These are phyloP conservation scores for Daphne laureola DNA, from an alignment of 441 rosid species.

Conservation along the genomic window DNA sequence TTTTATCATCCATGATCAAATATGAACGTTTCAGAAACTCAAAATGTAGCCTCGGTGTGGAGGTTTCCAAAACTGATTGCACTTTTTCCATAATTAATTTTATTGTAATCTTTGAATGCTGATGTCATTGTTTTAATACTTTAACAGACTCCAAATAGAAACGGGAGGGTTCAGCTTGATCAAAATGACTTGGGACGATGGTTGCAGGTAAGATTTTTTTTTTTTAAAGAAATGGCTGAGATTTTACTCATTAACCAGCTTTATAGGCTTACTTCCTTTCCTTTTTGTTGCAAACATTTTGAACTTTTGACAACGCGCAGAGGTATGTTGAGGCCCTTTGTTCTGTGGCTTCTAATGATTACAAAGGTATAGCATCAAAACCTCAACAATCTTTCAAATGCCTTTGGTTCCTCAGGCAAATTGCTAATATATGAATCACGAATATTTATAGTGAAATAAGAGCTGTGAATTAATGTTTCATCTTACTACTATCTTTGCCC, in stretches of 20 bases:
- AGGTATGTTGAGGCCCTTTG: slow-evolving; percentile 95
- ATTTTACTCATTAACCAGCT: slow-evolving; percentile 12
- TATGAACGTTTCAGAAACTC: not conserved
- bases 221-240: slow-evolving; percentile 11
- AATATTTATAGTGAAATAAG: slow-evolving; percentile 6
- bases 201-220: slow-evolving; percentile 71
- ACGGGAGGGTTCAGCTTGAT: slow-evolving; percentile 67
- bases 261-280: slow-evolving; percentile 2
- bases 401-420: too few relatives aligned
- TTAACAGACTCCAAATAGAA: slow-evolving; percentile 59
- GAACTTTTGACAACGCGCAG: slow-evolving; percentile 38
- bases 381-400: too few relatives aligned
- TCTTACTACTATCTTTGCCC: not conserved
- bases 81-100: too few relatives aligned
- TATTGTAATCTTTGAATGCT: too few relatives aligned
- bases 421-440: not conserved
- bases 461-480: slow-evolving; percentile 5
- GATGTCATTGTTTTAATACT: too few relatives aligned
- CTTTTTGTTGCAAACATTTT: slow-evolving; percentile 7
- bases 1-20: not conserved
- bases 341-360: slow-evolving; percentile 85
- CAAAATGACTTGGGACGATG: slow-evolving; percentile 79
- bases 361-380: slow-evolving; percentile 49
- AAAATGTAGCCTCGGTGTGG: too few relatives aligned
- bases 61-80: too few relatives aligned